Conservation (phyloP, 768 basidiomycete genomes). For the Amanita inopinata region DNA sequence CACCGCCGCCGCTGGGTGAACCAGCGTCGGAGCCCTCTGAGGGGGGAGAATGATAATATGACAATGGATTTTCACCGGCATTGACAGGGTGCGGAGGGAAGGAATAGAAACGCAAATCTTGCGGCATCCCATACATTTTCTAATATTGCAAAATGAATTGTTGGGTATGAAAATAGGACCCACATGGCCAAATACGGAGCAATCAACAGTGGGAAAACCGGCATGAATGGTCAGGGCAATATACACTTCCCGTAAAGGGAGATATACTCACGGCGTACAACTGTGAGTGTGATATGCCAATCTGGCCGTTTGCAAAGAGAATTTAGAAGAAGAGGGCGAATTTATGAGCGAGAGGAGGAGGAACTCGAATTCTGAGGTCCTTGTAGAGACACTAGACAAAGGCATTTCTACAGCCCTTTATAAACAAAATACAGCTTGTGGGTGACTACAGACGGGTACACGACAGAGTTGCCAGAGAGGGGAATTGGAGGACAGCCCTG, state of each 20-base stretch:
- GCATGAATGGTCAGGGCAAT: neutral
- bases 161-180: neutral
- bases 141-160: neutral
- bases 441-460: neutral
- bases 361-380: neutral
- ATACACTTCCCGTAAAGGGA: neutral
- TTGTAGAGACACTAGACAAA: neutral
- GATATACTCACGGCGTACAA: neutral
- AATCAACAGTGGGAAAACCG: neutral
- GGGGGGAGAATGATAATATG: neutral
- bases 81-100: neutral
- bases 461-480: slow-evolving; percentile 10
- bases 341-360: neutral
- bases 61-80: neutral
- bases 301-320: neutral
- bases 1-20: slow-evolving; percentile 4
- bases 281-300: neutral
- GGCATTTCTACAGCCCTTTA: slow-evolving; percentile 2
- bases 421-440: slow-evolving; percentile 1
- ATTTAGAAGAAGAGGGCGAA: slow-evolving; percentile 2
- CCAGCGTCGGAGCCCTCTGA: slow-evolving; percentile 2
- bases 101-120: slow-evolving; percentile 2
- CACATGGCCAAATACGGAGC: neutral
- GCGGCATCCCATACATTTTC: slow-evolving; percentile 1
- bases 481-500: slow-evolving; percentile 11